Conservation (phyloP, 805 yeast species). For the Peterozyma xylosa region DNA sequence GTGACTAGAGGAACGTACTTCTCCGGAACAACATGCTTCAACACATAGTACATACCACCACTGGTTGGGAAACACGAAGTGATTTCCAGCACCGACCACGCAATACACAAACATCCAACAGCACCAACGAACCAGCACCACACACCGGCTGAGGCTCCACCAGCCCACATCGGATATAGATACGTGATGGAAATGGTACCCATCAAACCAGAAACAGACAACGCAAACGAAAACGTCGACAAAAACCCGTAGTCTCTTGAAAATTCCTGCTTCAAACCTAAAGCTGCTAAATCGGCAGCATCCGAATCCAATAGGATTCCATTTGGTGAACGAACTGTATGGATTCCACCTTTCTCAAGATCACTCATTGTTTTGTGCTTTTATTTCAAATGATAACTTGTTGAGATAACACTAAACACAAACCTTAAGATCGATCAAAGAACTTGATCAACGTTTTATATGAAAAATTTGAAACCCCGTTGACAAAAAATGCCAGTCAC, state of each 20-base stretch:
- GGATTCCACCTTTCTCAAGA: no score
- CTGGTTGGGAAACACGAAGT: conserved; percentile 46
- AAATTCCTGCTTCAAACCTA: conserved; percentile 60
- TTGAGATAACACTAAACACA: no score
- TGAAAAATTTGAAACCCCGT: no score
- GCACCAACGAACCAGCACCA: conserved; percentile 60
- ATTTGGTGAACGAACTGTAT: no score
- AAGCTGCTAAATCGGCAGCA: conserved; percentile 25
- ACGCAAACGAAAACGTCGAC: conserved; percentile 58
- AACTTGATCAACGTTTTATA: no score
- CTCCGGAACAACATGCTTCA: conserved; percentile 41
- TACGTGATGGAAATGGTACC: conserved; percentile 55
- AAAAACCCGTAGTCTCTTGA: conserved; percentile 48
- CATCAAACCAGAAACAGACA: conserved; percentile 57
- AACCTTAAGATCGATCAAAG: no score
- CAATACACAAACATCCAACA: conserved; percentile 45
- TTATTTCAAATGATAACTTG: no score
- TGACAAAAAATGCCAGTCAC: no score
- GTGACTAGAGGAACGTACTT: conserved; percentile 42
- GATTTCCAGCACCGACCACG: conserved; percentile 41
- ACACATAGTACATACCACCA: conserved; percentile 43
- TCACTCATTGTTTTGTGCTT: no score
- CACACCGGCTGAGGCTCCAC: conserved; percentile 59
- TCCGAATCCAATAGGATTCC: conserved; percentile 15
- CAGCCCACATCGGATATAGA: conserved; percentile 36